phyloP scores from a whole-genome alignment of 2,329 filamentous ascomycete genomes.

The Ramularia collo-cygni region DNA sequence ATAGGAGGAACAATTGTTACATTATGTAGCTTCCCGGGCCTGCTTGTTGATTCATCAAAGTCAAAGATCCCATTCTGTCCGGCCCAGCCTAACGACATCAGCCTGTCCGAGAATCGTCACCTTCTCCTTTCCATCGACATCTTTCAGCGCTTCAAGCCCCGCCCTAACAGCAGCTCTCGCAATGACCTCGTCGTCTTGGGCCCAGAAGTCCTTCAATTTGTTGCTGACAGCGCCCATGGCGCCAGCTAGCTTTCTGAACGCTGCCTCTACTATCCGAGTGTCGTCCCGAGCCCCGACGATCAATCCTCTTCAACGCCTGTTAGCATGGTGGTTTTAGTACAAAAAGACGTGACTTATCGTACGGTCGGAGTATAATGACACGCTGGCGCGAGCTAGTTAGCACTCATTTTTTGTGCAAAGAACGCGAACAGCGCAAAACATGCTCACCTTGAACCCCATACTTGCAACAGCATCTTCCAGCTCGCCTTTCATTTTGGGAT shows the following conservation, averaged over 20 bases:
- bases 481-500: constrained; percentile 73
- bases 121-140: constrained; percentile 52
- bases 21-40: too few relatives aligned
- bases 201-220: constrained; percentile 57
- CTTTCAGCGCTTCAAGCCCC: constrained; percentile 38
- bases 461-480: constrained; percentile 70
- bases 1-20: too few relatives aligned
- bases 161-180: constrained; percentile 59
- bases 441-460: constrained; percentile 57
- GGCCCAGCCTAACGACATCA: constrained; percentile 64
- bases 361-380: constrained; percentile 65
- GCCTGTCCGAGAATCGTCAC: constrained; percentile 53
- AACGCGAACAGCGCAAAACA: too few relatives aligned
- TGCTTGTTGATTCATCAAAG: too few relatives aligned
- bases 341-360: too few relatives aligned
- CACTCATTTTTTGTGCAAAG: too few relatives aligned
- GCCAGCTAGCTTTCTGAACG: constrained; percentile 50
- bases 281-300: constrained; percentile 65
- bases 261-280: constrained; percentile 49
- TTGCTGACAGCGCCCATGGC: constrained; percentile 49
- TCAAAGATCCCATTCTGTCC: constrained; percentile 40
- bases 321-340: too few relatives aligned
- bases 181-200: constrained; percentile 69
- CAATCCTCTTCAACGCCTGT: too few relatives aligned
- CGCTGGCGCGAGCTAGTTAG: constrained; percentile 32